These are phyloP conservation scores for Flaveria bidentis DNA, from an alignment of 129 eudicot genomes.

Conservation along the genomic window DNA sequence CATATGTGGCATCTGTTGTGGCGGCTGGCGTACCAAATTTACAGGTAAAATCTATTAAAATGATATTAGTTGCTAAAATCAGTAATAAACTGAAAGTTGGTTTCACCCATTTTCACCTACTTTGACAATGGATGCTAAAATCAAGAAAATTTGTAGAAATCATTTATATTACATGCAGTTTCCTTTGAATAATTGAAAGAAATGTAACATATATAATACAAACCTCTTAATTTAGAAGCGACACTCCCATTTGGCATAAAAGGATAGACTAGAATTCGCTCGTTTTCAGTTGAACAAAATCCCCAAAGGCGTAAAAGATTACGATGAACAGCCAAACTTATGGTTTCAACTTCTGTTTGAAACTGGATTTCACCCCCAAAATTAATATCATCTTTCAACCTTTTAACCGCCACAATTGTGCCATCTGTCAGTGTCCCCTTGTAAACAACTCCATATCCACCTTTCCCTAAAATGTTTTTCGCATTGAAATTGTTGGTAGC, in stretches of 20 bases:
- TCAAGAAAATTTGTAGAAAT: neutral
- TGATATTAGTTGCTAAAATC: neutral
- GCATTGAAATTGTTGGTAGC: constrained; percentile 84
- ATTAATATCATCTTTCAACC: constrained; percentile 70
- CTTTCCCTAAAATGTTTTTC: constrained; percentile 79
- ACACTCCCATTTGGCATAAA: constrained; percentile 94
- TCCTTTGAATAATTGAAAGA: neutral
- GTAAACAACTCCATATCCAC: constrained; percentile 91
- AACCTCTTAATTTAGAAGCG: constrained; percentile 85
- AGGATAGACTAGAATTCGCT: constrained; percentile 90
- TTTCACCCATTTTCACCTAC: neutral
- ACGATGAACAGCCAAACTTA: constrained; percentile 91
- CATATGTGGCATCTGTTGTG: neutral
- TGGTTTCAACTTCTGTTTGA: constrained; percentile 91
- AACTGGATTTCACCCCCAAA: constrained; percentile 90
- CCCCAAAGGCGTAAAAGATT: constrained; percentile 95
- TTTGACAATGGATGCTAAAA: neutral
- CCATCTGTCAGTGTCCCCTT: constrained; percentile 74
- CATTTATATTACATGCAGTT: neutral
- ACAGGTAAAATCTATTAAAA: neutral
- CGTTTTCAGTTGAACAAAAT: constrained; percentile 82
- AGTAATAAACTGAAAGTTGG: neutral
- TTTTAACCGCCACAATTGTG: constrained; percentile 81
- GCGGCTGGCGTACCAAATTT: neutral
- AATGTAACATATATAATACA: constrained; percentile 8